phyloP scores from a whole-genome alignment of 352 stramenopile genomes.

The Aphanomyces invadans region DNA sequence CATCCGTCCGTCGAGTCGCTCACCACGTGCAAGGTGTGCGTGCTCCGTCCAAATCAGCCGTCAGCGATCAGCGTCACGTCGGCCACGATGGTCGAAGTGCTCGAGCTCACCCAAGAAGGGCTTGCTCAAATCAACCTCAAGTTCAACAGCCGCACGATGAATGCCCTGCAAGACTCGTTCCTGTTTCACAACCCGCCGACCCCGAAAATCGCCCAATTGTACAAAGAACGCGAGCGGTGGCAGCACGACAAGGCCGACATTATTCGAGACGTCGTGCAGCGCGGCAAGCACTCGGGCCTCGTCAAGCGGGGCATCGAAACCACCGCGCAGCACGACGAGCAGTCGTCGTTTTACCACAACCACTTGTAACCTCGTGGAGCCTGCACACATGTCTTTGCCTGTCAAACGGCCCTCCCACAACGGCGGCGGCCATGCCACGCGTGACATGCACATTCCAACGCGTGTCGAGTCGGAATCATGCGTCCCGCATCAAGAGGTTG shows the following conservation, averaged over 20 bases:
- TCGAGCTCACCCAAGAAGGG: constrained; percentile 47
- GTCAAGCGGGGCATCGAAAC: not conserved
- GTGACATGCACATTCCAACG: too few species aligned
- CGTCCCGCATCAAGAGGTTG: too few species aligned
- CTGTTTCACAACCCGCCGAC: constrained; percentile 72
- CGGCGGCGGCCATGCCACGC: too few species aligned
- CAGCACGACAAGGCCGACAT: constrained; percentile 45
- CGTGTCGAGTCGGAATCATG: too few species aligned
- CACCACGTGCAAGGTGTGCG: constrained; percentile 31
- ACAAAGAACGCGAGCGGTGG: constrained; percentile 42
- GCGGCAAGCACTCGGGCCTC: not conserved
- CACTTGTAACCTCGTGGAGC: too few species aligned
- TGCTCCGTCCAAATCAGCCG: constrained; percentile 52
- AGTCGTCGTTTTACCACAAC: not conserved
- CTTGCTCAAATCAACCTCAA: constrained; percentile 50
- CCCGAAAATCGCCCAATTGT: constrained; percentile 62
- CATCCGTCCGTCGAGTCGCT: not conserved
- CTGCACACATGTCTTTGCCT: too few species aligned
- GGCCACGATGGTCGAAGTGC: constrained; percentile 55
- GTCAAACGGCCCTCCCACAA: too few species aligned
- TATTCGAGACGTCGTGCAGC: constrained; percentile 26
- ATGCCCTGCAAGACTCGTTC: constrained; percentile 63
- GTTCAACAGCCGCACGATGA: constrained; percentile 68
- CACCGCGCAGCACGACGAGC: not conserved
- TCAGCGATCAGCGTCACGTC: constrained; percentile 53